Evolutionary conservation across 192 early-diverging fungal genomes (phyloP).

Genomic region (Linnemannia exigua): DNA sequence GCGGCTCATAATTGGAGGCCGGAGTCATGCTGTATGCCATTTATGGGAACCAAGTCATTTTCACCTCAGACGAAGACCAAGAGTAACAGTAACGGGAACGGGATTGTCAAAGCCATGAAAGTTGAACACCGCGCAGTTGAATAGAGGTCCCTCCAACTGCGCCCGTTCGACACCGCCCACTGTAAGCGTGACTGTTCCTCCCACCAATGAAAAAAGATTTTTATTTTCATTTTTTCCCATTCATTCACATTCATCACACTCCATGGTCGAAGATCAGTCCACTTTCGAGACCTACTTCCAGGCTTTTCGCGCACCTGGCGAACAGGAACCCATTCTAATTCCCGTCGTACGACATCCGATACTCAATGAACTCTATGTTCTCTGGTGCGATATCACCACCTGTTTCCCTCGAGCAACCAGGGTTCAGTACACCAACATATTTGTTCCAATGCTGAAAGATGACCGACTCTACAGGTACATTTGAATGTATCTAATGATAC

Average conservation of each 20-base stretch:
- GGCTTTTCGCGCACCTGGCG: neutral
- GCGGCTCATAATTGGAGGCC: too few relatives aligned
- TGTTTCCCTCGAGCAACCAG: neutral
- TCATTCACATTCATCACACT: neutral
- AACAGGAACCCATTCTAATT: neutral
- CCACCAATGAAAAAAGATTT: neutral
- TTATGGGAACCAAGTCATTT: constrained; percentile 82
- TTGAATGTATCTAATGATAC: neutral
- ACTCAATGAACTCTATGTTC: neutral
- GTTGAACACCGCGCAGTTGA: constrained; percentile 81
- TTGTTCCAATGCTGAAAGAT: neutral
- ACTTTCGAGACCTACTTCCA: neutral
- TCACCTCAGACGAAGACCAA: constrained; percentile 86
- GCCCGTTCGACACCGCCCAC: constrained; percentile 72
- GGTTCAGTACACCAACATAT: neutral
- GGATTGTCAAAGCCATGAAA: constrained; percentile 74
- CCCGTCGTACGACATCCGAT: neutral
- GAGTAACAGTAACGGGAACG: constrained; percentile 85
- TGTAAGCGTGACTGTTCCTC: neutral
- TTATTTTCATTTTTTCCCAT: neutral
- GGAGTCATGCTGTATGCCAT: too few relatives aligned
- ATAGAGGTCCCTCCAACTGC: constrained; percentile 83
- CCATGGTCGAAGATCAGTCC: neutral
- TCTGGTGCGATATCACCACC: neutral
- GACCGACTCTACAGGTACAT: neutral